Evolutionary conservation across 768 basidiomycete species (phyloP), one percentile per base, ranked within the genome.

Genomic region (Tubosaeta sp.): DNA sequence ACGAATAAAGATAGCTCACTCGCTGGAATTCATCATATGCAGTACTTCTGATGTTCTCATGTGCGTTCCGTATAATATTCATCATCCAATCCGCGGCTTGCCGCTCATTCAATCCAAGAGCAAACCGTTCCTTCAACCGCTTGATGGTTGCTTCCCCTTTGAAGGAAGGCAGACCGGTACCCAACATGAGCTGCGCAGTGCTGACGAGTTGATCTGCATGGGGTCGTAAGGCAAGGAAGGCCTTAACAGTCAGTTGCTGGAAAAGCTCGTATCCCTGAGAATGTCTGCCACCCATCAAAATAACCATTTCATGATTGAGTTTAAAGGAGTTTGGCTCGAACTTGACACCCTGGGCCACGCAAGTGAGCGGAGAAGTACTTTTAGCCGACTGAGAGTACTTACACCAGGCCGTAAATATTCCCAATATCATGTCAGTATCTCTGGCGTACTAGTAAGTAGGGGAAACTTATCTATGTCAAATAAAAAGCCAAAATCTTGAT

Each of bases 241-340:
- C 95, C 70, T 97, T 97, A 59, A 98, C 84, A 4, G 91, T 91
- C 33, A 99, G 81, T 64, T 91, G 90, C 62, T 90, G 87, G 76
- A 98, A 99, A 35, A 93, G 79, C 51, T 88, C 85, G 70, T 95
- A 99, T 17, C 97, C 97, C 71, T 95, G 90, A 1, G 92, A 95
- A 64, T 88, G 81, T 58, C 89, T 80, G 10, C 97, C 97, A 45
- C 97, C 97, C 97, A 99, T 99, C 31, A 98, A 74, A 13, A 89
- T 79, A 16, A 98, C 89, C 97, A 99, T 99, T 69, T 99, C 97
- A 67, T 97, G 95, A 54, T 92, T 97, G 45, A 99, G 80, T 72
- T 99, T 99, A 84, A 99, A 99, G 11, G 93, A 95, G 66, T 78
- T 88, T 0, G 97, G 95, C 65, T 99, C 97, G 66, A 99, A 99